Base-by-base conservation (phyloP, 1,139 yeast species). In the Saccharomyces hybrid region DNA sequence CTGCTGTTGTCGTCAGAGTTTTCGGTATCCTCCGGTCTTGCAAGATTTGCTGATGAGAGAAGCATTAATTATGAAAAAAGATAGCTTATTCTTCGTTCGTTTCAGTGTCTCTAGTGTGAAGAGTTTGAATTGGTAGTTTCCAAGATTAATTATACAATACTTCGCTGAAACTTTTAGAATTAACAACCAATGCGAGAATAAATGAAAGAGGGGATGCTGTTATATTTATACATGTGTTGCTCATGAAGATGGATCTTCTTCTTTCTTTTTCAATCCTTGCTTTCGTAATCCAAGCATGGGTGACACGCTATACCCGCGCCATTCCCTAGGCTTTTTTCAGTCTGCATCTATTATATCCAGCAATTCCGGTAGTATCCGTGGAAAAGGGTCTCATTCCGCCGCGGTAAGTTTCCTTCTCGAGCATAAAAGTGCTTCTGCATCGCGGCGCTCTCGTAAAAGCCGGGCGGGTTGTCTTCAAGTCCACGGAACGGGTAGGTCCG, bases 381-480 rank as follows among this genome's bases (percentile, higher is more conserved):
- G 42, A 34, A 34, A 34, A 34, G 42, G 42, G 42, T 34, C 42
- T 34, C 9, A 34, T 34, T 34, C 42, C 12, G 42, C 42, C 42
- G 42, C 12, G 16, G 42, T 16, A 34, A 31, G 16, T 16, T 34
- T 34, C 21, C 21, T 34, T 34, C 42, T 34, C 42, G 47, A 24
- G 27, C 49, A 24, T 14, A 32, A 34, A 34, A 34, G 42, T 14
- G 42, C 14, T 16, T 14, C 16, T 9, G 16, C 21, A 21, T 9
- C 9, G 21, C 32, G 34, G 44, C 42, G 29, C 48, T 34, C 42
- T 51, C 51, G 48, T 51, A 49, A 46, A 28, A 56, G 21, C 42
- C 42, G 42, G 9, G 42, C 12, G 53, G 6, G 21, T 6, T 9
- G 8, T 34, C 42, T 14, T 34, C 16, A 11, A 16, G 5, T 34